phyloP scores from a whole-genome alignment of 2,329 filamentous ascomycete genomes.

The Trichoderma guizhouense region DNA sequence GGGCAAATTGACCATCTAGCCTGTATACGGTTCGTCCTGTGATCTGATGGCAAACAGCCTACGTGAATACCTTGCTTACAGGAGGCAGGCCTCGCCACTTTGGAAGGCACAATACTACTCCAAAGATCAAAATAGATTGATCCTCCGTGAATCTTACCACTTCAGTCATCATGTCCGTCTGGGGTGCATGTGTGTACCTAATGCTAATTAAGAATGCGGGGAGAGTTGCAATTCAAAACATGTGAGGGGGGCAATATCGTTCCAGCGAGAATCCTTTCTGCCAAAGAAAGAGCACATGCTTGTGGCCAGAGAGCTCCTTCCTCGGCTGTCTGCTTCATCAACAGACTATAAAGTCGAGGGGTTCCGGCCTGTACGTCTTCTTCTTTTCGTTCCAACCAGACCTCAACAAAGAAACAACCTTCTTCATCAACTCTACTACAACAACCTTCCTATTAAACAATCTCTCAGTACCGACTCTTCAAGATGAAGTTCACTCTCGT shows the following conservation, averaged over 20 bases:
- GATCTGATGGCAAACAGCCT: not conserved
- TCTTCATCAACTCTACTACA: not conserved
- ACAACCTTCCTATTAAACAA: not conserved
- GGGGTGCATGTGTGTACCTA: not conserved
- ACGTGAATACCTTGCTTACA: not conserved
- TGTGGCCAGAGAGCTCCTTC: not conserved
- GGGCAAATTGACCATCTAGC: not conserved
- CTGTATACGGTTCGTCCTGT: not conserved
- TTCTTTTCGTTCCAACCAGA: not conserved
- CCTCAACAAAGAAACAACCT: not conserved
- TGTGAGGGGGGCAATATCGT: not conserved
- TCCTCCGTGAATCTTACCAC: not conserved
- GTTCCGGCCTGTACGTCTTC: not conserved
- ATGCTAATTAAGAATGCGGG: constrained; percentile 2
- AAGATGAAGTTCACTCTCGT: constrained; percentile 40
- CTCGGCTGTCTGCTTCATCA: not conserved
- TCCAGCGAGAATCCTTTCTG: not conserved
- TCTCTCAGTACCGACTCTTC: not conserved
- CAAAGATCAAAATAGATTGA: not conserved
- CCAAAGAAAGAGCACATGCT: constrained; percentile 2
- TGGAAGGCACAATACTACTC: not conserved
- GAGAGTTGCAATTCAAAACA: not conserved
- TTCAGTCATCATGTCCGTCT: constrained; percentile 8
- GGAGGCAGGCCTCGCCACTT: not conserved
- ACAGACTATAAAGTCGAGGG: not conserved